phyloP scores from a whole-genome alignment of 2,329 filamentous ascomycete genomes.

The Venturia aucupariae region DNA sequence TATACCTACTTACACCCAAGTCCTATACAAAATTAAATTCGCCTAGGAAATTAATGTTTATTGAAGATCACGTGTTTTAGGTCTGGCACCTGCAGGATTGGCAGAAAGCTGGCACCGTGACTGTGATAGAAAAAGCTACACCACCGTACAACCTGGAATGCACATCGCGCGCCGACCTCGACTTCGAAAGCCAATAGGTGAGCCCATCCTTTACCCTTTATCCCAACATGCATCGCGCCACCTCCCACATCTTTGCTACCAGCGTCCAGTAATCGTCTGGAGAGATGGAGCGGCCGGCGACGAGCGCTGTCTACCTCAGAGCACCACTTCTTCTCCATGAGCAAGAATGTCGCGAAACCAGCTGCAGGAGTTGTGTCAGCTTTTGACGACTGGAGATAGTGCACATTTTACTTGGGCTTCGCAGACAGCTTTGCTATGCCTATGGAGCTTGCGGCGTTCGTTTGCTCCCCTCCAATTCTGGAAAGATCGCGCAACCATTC shows the following conservation, averaged over 20 bases:
- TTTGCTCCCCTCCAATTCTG: not conserved
- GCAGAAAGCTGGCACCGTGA: not conserved
- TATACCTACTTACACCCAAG: not conserved
- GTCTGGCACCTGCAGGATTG: not conserved
- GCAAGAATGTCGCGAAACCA: not conserved
- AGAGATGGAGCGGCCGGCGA: not conserved
- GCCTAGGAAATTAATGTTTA: not conserved
- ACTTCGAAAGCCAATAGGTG: not conserved
- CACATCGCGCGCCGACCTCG: not conserved
- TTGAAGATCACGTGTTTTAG: not conserved
- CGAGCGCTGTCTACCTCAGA: not conserved
- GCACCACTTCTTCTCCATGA: not conserved
- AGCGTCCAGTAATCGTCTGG: not conserved
- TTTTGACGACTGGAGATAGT: not conserved
- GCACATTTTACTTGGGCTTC: no score
- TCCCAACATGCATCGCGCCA: not conserved
- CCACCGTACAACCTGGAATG: conserved; percentile 6
- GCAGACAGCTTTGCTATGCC: not conserved
- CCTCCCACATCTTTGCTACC: not conserved
- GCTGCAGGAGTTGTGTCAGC: not conserved
- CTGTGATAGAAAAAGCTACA: not conserved
- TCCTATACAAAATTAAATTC: no score
- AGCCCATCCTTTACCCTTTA: not conserved
- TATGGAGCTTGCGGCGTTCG: not conserved
- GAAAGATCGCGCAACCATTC: not conserved